Evolutionary conservation across 2,329 filamentous ascomycete species (phyloP).

Genomic region (Hortaea werneckii): DNA sequence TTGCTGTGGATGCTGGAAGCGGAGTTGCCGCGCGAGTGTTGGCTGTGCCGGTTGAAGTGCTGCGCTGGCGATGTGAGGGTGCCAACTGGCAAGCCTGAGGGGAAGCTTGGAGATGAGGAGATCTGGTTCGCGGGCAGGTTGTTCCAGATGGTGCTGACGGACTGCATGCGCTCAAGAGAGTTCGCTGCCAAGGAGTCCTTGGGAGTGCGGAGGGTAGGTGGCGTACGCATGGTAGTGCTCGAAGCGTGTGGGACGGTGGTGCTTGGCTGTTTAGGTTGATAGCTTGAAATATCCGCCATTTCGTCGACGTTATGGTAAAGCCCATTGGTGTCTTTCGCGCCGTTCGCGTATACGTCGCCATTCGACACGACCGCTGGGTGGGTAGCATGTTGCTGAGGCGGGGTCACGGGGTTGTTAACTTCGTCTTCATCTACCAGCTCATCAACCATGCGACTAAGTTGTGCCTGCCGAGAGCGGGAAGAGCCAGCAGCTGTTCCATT

Average conservation of each 20-base stretch:
- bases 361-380: conserved; percentile 24
- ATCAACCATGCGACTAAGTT: conserved; percentile 50
- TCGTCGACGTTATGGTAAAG: conserved; percentile 24
- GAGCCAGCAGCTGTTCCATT: conserved; percentile 6
- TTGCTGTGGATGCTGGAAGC: conserved; percentile 31
- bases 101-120: conserved; percentile 21
- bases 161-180: conserved; percentile 17
- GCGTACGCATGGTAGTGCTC: conserved; percentile 1
- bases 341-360: conserved; percentile 24
- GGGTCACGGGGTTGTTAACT: conserved; percentile 36
- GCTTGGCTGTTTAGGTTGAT: conserved; percentile 13
- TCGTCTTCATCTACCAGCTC: conserved; percentile 41
- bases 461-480: conserved; percentile 28
- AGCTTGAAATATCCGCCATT: conserved; percentile 25
- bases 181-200: background rate
- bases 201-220: conserved; percentile 5
- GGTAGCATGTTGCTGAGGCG: conserved; percentile 29
- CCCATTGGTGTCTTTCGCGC: conserved; percentile 14
- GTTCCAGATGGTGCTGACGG: conserved; percentile 23
- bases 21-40: conserved; percentile 36
- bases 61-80: conserved; percentile 18
- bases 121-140: conserved; percentile 4
- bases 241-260: conserved; percentile 4
- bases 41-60: conserved; percentile 3
- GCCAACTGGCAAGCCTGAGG: conserved; percentile 22